Conservation (phyloP, 805 yeast genomes). For the Saccharomycopsis sp. region DNA sequence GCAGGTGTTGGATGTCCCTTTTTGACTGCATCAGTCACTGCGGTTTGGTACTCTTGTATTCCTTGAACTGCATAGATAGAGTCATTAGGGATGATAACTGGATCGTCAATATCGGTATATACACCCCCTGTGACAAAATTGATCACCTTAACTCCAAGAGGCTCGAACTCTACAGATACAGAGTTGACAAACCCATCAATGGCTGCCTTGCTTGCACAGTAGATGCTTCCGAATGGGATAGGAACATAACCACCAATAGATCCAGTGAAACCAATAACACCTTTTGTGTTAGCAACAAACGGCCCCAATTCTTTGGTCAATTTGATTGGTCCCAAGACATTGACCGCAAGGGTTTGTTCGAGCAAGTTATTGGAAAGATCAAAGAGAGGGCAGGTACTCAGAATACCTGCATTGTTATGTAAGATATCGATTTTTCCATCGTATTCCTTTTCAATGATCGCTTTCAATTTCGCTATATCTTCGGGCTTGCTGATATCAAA, state of each 20-base stretch:
- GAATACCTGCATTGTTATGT: conserved; percentile 37
- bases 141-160: conserved; percentile 35
- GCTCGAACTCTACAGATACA: conserved; percentile 32
- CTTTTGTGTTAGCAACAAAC: conserved; percentile 30
- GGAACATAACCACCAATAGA: conserved; percentile 31
- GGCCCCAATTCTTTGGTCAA: conserved; percentile 31
- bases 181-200: conserved; percentile 32
- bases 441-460: conserved; percentile 25
- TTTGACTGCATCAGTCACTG: conserved; percentile 52
- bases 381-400: conserved; percentile 26
- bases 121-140: conserved; percentile 37
- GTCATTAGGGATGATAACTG: conserved; percentile 15
- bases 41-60: conserved; percentile 40
- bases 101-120: conserved; percentile 26
- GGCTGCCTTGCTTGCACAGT: conserved; percentile 36
- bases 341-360: conserved; percentile 27
- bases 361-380: conserved; percentile 29
- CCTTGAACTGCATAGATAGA: conserved; percentile 40
- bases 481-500: conserved; percentile 34
- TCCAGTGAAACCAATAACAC: conserved; percentile 34
- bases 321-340: conserved; percentile 35
- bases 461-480: conserved; percentile 26
- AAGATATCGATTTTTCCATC: conserved; percentile 32
- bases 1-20: conserved; percentile 54
- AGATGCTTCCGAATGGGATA: conserved; percentile 31